These are phyloP conservation scores for Phialophora tarda DNA, from an alignment of 2,329 filamentous ascomycete species.

Conservation along the genomic window DNA sequence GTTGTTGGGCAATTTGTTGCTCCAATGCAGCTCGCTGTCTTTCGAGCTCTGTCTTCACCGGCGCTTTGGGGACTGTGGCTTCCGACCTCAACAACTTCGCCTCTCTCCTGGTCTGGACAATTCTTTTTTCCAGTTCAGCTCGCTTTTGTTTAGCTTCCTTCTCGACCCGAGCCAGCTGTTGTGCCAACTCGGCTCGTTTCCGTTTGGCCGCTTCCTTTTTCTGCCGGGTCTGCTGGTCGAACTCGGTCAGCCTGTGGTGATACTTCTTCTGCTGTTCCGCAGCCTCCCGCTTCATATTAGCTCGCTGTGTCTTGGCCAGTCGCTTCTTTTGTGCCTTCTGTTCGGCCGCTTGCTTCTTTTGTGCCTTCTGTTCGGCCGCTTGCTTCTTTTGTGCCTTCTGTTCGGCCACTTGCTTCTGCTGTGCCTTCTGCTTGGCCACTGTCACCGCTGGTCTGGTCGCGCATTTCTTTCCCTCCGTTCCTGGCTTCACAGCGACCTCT, in stretches of 20 bases:
- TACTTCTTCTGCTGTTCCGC: no score
- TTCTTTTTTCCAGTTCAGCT: conserved; percentile 3
- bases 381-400: no score
- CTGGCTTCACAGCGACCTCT: conserved; percentile 5
- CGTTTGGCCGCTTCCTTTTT: background rate
- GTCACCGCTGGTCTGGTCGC: background rate
- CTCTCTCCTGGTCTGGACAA: background rate
- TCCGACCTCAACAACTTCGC: background rate
- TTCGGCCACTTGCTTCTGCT: background rate
- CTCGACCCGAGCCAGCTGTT: background rate
- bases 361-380: no score
- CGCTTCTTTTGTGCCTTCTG: background rate
- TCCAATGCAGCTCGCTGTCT: background rate
- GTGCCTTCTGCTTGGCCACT: background rate
- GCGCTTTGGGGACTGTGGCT: background rate
- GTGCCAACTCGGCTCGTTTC: background rate
- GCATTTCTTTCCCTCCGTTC: background rate
- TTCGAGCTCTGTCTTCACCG: background rate
- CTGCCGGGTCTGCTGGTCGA: no score
- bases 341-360: background rate
- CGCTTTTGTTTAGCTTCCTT: conserved; percentile 8
- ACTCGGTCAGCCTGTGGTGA: no score
- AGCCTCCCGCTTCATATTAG: no score
- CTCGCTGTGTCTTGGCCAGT: background rate
- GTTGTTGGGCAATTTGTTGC: background rate